Conservation (phyloP, 495 filamentous ascomycete species). For the Glutinoglossum americanum region DNA sequence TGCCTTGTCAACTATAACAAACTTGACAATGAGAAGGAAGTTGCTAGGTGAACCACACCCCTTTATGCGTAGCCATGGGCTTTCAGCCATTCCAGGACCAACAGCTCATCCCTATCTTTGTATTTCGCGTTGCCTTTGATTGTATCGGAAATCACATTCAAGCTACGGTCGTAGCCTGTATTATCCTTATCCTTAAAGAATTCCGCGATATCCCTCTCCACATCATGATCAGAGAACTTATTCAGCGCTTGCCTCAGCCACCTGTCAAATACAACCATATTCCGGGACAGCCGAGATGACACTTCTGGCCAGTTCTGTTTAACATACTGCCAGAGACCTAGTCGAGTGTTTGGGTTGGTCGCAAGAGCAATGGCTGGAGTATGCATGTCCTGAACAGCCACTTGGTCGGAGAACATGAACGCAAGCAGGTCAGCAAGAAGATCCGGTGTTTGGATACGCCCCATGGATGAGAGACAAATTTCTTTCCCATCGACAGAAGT, state of each 20-base stretch:
- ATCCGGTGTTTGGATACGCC: slow-evolving; percentile 43
- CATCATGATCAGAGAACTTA: slow-evolving; percentile 48
- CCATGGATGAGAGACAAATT: slow-evolving; percentile 54
- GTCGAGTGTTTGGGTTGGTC: slow-evolving; percentile 43
- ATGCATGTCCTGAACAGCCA: slow-evolving; percentile 71
- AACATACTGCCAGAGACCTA: slow-evolving; percentile 63
- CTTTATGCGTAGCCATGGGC: slow-evolving; percentile 34
- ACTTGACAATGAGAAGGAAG: not conserved
- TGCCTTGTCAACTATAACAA: not conserved
- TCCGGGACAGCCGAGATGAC: slow-evolving; percentile 43
- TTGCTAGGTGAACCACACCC: not conserved
- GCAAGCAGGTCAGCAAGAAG: slow-evolving; percentile 50
- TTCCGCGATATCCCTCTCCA: slow-evolving; percentile 50
- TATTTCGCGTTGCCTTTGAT: slow-evolving; percentile 60
- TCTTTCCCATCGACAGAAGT: slow-evolving; percentile 79
- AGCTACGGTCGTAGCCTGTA: slow-evolving; percentile 53
- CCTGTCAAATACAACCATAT: slow-evolving; percentile 71
- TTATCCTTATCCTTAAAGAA: slow-evolving; percentile 78
- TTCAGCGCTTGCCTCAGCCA: slow-evolving; percentile 57
- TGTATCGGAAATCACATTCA: slow-evolving; percentile 61
- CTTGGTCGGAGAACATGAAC: slow-evolving; percentile 57
- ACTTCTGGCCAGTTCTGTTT: slow-evolving; percentile 57
- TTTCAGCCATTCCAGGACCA: slow-evolving; percentile 49
- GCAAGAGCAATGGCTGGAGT: slow-evolving; percentile 50
- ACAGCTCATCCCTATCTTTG: slow-evolving; percentile 44